Evolutionary conservation across 176 grass and related monocot species (phyloP), one percentile per base, ranked within the genome.

Genomic region (Calamus simplicifolius): DNA sequence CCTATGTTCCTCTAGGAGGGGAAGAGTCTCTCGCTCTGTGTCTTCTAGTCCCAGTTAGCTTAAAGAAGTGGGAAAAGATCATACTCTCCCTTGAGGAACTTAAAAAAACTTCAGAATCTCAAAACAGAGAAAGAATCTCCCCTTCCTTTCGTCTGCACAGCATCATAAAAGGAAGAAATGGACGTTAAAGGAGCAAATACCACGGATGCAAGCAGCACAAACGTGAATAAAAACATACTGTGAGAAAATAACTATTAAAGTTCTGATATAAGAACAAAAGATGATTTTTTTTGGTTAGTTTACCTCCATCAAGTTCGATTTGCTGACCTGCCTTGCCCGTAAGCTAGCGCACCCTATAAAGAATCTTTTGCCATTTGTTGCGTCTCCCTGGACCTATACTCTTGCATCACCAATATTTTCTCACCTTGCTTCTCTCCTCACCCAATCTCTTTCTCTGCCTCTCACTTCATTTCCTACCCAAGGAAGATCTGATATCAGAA

Each of bases 311-410:
- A 23, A 68, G 80, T 86, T 81, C 71, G 69, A 78, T 74, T 63
- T 56, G 70, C 50, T 70, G 77, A 86, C 79, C 81, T 86, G 82
- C 84, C 82, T 79, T 77, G 85, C 62, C 81, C 66, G 76, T 81
- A 84, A 84, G n/a, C n/a, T n/a, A n/a, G 69, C 74, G 70, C 54
- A 86, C 62, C 56, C 35, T 58, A 54, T 63, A 64, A 48, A 50
- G 25, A 38, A 43, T 43, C 35, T 43, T 43, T 10, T 43, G n/a
- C 18, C 49, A 35, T 68, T 43, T 25, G 17, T 38, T 26, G 19
- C 1, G 17, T 58, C 28, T 25, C 23, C 61, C 74, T 56, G 55
- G 75, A 60, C 69, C 29, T 27, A 65, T 60, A 12, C 57, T 55
- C 59, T 52, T 17, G 35, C 35, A 43, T 6, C 35, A 13, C 35